Conservation (phyloP, 768 basidiomycete species). For the Boletus edulis region DNA sequence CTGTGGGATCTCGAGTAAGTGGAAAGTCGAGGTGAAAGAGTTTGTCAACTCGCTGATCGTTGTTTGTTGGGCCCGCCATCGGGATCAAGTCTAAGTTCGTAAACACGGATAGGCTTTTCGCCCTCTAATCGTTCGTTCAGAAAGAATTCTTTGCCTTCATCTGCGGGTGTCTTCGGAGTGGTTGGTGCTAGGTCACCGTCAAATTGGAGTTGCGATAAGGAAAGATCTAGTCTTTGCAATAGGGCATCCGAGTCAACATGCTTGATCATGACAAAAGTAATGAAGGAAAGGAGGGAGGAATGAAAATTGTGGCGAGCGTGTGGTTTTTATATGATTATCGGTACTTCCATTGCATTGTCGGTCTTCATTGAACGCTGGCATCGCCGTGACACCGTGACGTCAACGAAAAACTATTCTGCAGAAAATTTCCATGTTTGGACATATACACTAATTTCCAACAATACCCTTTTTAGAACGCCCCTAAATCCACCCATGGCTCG, state of each 20-base stretch:
- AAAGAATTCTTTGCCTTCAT: slow-evolving; percentile 91
- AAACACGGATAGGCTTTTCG: slow-evolving; percentile 74
- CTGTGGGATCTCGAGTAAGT: slow-evolving; percentile 40
- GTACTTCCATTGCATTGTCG: slow-evolving; percentile 11
- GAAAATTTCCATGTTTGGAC: slow-evolving; percentile 3
- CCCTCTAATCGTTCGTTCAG: slow-evolving; percentile 48
- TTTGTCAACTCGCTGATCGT: slow-evolving; percentile 61
- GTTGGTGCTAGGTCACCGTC: slow-evolving; percentile 25
- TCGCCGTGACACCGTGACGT: slow-evolving; percentile 20
- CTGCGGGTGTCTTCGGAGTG: slow-evolving; percentile 87
- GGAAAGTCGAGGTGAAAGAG: background rate
- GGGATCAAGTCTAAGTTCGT: slow-evolving; percentile 80
- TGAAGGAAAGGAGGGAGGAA: background rate
- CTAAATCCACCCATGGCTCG: too few relatives aligned
- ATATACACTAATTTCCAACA: background rate
- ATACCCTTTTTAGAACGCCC: background rate
- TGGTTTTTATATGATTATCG: slow-evolving; percentile 12
- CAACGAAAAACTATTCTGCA: slow-evolving; percentile 1
- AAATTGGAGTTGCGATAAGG: slow-evolving; percentile 13
- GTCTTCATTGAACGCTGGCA: background rate
- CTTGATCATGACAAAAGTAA: slow-evolving; percentile 13
- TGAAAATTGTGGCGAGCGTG: slow-evolving; percentile 1
- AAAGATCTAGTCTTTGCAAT: slow-evolving; percentile 9
- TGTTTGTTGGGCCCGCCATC: slow-evolving; percentile 91
- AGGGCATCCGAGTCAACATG: background rate